These are phyloP conservation scores for Penicillium antarcticum DNA, from an alignment of 495 filamentous ascomycete genomes.

Conservation along the genomic window DNA sequence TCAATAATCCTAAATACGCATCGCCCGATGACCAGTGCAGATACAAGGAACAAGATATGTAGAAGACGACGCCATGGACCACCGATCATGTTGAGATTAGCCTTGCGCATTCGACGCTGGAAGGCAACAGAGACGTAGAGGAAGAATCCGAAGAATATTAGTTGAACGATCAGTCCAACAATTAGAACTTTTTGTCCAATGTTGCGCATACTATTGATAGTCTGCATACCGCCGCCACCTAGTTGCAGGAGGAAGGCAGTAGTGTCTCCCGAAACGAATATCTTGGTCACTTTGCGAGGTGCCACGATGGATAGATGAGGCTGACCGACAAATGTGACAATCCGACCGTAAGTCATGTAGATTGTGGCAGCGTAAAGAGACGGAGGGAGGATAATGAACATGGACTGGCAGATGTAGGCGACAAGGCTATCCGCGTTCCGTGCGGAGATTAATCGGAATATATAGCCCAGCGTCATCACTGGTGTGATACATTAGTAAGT, in stretches of 20 bases:
- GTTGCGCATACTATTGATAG: not conserved
- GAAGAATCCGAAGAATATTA: constrained; percentile 26
- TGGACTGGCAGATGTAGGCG: constrained; percentile 27
- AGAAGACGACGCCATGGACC: not conserved
- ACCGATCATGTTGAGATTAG: constrained; percentile 1
- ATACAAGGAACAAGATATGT: constrained; percentile 12
- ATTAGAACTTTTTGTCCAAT: constrained; percentile 24
- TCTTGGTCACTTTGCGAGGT: constrained; percentile 22
- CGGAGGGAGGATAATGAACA: constrained; percentile 25
- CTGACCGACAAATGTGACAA: constrained; percentile 16
- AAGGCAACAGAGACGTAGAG: constrained; percentile 16
- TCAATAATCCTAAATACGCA: constrained; percentile 4
- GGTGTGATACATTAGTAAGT: not conserved
- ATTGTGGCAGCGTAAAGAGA: constrained; percentile 29
- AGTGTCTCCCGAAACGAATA: constrained; percentile 29
- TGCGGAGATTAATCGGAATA: constrained; percentile 9
- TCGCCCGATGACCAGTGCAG: not conserved
- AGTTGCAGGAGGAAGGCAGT: constrained; percentile 22
- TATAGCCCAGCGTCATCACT: constrained; percentile 18
- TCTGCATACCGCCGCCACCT: constrained; percentile 14
- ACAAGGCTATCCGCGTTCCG: constrained; percentile 3
- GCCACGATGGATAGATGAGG: constrained; percentile 24
- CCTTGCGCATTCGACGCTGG: constrained; percentile 5
- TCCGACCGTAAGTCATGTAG: constrained; percentile 35
- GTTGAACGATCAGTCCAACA: constrained; percentile 22